A percentile compares a stretch with the other conserved stretches of the same genome.
These are phyloP conservation scores for Phellopilus nigrolimitatus DNA, from an alignment of 1,284 basidiomycete genomes.

Conservation along the genomic window DNA sequence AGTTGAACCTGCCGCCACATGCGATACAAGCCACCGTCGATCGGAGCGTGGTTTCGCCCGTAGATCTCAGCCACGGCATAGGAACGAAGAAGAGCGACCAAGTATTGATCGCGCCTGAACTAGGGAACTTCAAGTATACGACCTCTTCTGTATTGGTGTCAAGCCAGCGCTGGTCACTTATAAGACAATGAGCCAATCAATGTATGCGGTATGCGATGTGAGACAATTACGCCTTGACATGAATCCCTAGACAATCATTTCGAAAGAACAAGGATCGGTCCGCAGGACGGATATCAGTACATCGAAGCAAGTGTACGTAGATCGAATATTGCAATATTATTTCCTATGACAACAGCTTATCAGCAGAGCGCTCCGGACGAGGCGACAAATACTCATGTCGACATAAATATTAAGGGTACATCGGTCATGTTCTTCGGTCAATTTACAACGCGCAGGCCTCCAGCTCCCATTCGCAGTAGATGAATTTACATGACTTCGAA, in stretches of 20 bases:
- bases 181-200: too few species aligned
- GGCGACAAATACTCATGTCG: slow-evolving; percentile 43
- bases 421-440: slow-evolving; percentile 60
- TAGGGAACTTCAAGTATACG: slow-evolving; percentile 63
- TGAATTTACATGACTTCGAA: slow-evolving; percentile 47
- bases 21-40: slow-evolving; percentile 72
- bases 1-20: slow-evolving; percentile 81
- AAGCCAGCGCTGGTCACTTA: slow-evolving; percentile 58
- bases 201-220: too few species aligned
- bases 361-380: neutral
- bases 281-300: slow-evolving; percentile 66
- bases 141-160: slow-evolving; percentile 54
- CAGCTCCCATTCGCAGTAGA: slow-evolving; percentile 53
- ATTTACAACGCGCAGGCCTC: slow-evolving; percentile 64
- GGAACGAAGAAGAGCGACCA: slow-evolving; percentile 74
- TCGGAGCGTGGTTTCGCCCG: slow-evolving; percentile 48
- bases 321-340: slow-evolving; percentile 66
- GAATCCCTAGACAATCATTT: slow-evolving; percentile 67
- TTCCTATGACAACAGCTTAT: slow-evolving; percentile 42
- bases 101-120: slow-evolving; percentile 52
- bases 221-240: slow-evolving; percentile 49
- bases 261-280: slow-evolving; percentile 69
- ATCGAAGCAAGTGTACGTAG: slow-evolving; percentile 63
- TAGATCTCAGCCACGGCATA: slow-evolving; percentile 76
- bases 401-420: slow-evolving; percentile 68